phyloP scores from a whole-genome alignment of 306 rosid genomes.

The Urtica urens region DNA sequence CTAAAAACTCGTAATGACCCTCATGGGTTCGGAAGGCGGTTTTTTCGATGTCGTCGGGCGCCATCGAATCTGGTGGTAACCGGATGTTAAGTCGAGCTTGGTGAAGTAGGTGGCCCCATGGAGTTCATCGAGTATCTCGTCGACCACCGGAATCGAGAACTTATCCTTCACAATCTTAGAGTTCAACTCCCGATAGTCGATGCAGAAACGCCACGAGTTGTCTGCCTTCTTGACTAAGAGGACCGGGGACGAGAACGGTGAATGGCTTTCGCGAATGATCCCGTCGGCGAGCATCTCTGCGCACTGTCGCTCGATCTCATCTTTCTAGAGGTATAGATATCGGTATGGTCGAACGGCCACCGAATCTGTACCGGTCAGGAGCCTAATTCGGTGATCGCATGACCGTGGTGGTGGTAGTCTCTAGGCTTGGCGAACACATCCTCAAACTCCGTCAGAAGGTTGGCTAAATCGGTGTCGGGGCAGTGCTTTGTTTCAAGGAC shows the following conservation, averaged over 20 bases:
- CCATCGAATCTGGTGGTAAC: background rate
- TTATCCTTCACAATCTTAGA: background rate
- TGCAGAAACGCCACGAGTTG: background rate
- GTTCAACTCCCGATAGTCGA: background rate
- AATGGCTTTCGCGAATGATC: background rate
- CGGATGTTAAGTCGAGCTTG: background rate
- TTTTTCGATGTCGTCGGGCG: background rate
- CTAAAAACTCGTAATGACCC: background rate
- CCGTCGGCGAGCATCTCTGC: background rate
- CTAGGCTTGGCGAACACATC: background rate
- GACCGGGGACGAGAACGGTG: background rate
- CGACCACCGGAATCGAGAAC: background rate
- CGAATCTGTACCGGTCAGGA: background rate
- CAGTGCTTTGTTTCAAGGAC: background rate
- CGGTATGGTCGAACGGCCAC: background rate
- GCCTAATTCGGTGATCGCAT: background rate
- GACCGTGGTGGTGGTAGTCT: background rate
- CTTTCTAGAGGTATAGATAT: background rate
- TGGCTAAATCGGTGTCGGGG: background rate
- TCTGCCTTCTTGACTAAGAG: background rate
- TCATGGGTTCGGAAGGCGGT: background rate
- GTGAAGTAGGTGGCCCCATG: background rate
- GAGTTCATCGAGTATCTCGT: background rate
- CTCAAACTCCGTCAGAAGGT: background rate
- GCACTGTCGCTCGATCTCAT: background rate